These are phyloP conservation scores for Candida piceae DNA, from an alignment of 805 yeast species.

Conservation along the genomic window DNA sequence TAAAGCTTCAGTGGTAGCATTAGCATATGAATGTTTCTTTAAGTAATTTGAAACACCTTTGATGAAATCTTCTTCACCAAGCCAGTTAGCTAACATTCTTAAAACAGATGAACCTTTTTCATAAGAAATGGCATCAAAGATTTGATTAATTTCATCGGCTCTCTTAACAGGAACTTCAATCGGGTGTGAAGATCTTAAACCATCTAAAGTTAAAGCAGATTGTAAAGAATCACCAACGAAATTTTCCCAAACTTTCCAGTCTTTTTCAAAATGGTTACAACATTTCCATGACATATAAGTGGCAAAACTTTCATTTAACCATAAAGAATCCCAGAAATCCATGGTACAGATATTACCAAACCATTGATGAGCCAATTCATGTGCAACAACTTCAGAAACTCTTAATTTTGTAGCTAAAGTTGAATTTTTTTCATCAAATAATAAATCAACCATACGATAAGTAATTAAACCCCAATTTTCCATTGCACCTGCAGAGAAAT, in stretches of 20 bases:
- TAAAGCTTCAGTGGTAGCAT: conserved; percentile 69
- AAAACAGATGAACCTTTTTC: conserved; percentile 76
- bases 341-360: conserved; percentile 85
- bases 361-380: conserved; percentile 93
- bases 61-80: conserved; percentile 67
- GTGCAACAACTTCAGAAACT: conserved; percentile 79
- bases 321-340: conserved; percentile 92
- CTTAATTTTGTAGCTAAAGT: conserved; percentile 55
- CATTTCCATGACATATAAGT: conserved; percentile 80
- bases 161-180: conserved; percentile 80
- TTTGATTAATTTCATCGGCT: conserved; percentile 77
- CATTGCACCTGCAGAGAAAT: conserved; percentile 84
- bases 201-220: conserved; percentile 49
- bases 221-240: conserved; percentile 53
- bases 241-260: conserved; percentile 74
- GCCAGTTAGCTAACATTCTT: conserved; percentile 67
- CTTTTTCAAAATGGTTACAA: conserved; percentile 65
- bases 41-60: conserved; percentile 71
- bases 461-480: conserved; percentile 86
- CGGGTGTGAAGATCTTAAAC: conserved; percentile 69
- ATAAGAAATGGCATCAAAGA: conserved; percentile 80
- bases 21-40: conserved; percentile 55
- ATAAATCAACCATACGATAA: conserved; percentile 55
- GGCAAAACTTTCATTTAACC: conserved; percentile 90
- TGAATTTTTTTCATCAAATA: conserved; percentile 43